Conservation (phyloP, 768 basidiomycete species). For the Boletellus ananiceps region DNA sequence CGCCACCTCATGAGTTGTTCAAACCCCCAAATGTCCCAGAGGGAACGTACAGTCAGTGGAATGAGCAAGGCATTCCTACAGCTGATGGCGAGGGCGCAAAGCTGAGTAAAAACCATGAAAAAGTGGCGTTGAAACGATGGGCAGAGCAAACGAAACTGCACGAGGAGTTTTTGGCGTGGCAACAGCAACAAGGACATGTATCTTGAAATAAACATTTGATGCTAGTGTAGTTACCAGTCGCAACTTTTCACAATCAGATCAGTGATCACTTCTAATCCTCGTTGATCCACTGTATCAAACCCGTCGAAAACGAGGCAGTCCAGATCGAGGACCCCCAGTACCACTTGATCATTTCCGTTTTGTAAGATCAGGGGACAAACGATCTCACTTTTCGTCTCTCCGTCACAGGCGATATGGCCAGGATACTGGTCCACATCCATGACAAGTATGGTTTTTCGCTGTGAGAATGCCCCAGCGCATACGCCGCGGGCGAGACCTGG, state of each 20-base stretch:
- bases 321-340: slow-evolving; percentile 72
- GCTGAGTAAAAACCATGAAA: slow-evolving; percentile 72
- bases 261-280: slow-evolving; percentile 73
- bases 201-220: slow-evolving; percentile 1
- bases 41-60: slow-evolving; percentile 78
- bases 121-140: slow-evolving; percentile 76
- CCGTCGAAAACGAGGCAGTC: slow-evolving; percentile 72
- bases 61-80: slow-evolving; percentile 78
- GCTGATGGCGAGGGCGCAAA: slow-evolving; percentile 84
- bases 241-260: slow-evolving; percentile 57
- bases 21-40: slow-evolving; percentile 72
- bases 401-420: slow-evolving; percentile 94
- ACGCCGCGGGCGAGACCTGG: slow-evolving; percentile 64
- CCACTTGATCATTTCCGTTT: slow-evolving; percentile 28
- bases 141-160: slow-evolving; percentile 72
- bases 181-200: slow-evolving; percentile 14
- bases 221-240: slow-evolving; percentile 47
- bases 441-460: slow-evolving; percentile 58
- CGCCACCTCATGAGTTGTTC: slow-evolving; percentile 75
- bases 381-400: slow-evolving; percentile 85
- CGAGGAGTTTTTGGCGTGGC: slow-evolving; percentile 64
- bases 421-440: slow-evolving; percentile 75
- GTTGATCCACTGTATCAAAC: slow-evolving; percentile 73
- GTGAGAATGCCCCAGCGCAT: slow-evolving; percentile 74
- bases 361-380: slow-evolving; percentile 67